These are phyloP conservation scores for Zymoseptoria brevis DNA, from an alignment of 2,329 filamentous ascomycete species.

Conservation along the genomic window DNA sequence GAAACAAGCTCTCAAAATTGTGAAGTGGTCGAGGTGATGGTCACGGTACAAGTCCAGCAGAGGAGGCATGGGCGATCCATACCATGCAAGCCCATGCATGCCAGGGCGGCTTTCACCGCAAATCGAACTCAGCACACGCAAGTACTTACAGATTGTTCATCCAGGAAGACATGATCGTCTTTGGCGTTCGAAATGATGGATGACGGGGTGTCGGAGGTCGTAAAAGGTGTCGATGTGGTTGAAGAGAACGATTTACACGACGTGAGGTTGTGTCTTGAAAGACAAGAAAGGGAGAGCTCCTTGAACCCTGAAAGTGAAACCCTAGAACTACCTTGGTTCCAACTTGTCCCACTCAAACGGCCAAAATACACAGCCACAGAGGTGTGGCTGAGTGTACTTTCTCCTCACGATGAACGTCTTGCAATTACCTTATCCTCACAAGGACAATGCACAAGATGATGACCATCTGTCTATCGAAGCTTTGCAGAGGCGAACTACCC, in stretches of 20 bases:
- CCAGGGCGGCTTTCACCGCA: slow-evolving; percentile 16
- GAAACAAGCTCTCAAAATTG: too few species aligned
- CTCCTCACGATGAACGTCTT: too few species aligned
- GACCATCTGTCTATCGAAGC: not conserved
- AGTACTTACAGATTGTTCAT: slow-evolving; percentile 33
- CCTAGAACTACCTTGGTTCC: too few species aligned
- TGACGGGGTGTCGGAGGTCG: too few species aligned
- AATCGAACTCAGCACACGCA: slow-evolving; percentile 13
- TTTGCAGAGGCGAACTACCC: not conserved
- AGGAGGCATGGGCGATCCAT: slow-evolving; percentile 10
- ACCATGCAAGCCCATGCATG: slow-evolving; percentile 9
- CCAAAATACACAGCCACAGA: too few species aligned
- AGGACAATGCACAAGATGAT: not conserved
- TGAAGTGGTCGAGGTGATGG: not conserved
- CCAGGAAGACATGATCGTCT: slow-evolving; percentile 45
- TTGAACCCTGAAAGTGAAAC: not conserved
- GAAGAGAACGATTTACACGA: slow-evolving; percentile 6
- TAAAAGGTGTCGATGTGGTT: too few species aligned
- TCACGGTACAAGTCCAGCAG: slow-evolving; percentile 1
- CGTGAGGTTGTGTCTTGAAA: slow-evolving; percentile 33
- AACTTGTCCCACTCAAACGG: not conserved
- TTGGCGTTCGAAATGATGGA: slow-evolving; percentile 64
- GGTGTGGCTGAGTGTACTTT: not conserved
- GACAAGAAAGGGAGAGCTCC: not conserved
- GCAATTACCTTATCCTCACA: too few species aligned